phyloP scores from a whole-genome alignment of 441 rosid species.

The Biscutella laevigata region DNA sequence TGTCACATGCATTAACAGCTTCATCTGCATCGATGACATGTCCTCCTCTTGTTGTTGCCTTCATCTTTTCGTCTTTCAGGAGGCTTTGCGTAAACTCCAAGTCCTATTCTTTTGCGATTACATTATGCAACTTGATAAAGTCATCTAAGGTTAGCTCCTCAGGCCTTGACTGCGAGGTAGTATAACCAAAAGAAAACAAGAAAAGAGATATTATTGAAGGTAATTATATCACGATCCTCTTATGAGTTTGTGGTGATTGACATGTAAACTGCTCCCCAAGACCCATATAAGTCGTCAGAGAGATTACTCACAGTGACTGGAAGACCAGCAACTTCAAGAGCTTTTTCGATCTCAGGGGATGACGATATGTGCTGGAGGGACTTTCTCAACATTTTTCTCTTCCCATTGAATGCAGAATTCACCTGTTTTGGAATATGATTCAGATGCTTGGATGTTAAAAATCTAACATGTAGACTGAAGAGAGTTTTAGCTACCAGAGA shows the following conservation, averaged over 20 bases:
- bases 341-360: constrained; percentile 62
- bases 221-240: too few species aligned
- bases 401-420: constrained; percentile 83
- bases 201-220: not conserved
- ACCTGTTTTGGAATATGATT: constrained; percentile 36
- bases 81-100: too few species aligned
- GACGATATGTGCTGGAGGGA: constrained; percentile 70
- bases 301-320: constrained; percentile 50
- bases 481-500: constrained; percentile 50
- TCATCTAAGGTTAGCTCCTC: constrained; percentile 81
- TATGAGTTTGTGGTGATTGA: not conserved
- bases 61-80: not conserved
- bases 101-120: constrained; percentile 29
- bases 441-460: constrained; percentile 2
- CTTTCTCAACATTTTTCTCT: constrained; percentile 79
- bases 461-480: not conserved
- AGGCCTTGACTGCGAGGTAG: constrained; percentile 65
- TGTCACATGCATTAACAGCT: constrained; percentile 1
- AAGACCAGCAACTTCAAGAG: constrained; percentile 60
- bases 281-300: not conserved
- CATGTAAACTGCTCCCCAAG: not conserved
- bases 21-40: not conserved
- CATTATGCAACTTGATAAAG: constrained; percentile 70
- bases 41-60: constrained; percentile 3
- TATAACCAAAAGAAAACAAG: too few species aligned